A percentile compares a stretch with the other conserved stretches of the same genome.
Evolutionary conservation across 768 basidiomycete genomes (phyloP).

Genomic region (Boletus bicolor): DNA sequence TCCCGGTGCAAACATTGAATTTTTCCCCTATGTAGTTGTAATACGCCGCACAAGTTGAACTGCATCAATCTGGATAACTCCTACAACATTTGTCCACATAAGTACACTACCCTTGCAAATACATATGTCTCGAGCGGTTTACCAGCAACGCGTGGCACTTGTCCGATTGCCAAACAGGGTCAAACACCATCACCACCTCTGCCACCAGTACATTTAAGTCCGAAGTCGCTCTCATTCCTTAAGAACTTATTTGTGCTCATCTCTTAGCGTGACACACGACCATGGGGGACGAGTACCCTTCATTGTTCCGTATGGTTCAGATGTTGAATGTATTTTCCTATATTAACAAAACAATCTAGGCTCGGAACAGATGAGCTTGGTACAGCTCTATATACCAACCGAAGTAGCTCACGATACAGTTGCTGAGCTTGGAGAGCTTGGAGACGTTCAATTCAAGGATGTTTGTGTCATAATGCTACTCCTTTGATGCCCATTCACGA

Average conservation of each 20-base stretch:
- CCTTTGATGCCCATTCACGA: conserved; percentile 1
- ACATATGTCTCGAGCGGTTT: not conserved
- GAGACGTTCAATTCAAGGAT: conserved; percentile 97
- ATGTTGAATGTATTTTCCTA: not conserved
- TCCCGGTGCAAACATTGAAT: not conserved
- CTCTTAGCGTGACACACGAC: not conserved
- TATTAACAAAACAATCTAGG: conserved; percentile 43
- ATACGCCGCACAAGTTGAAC: not conserved
- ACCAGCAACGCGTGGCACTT: not conserved
- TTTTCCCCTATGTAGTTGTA: not conserved
- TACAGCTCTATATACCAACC: conserved; percentile 94
- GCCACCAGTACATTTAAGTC: not conserved
- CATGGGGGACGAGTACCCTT: conserved; percentile 82
- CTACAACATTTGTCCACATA: not conserved
- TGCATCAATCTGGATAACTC: not conserved
- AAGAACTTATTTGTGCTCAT: not conserved
- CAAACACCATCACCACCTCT: conserved; percentile 14
- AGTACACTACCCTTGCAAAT: not conserved
- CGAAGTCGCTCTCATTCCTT: not conserved
- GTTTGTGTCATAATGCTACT: conserved; percentile 44
- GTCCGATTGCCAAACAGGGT: conserved; percentile 17
- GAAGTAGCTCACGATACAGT: conserved; percentile 98
- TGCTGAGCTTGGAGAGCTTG: conserved; percentile 90
- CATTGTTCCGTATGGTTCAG: conserved; percentile 64
- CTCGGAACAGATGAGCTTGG: conserved; percentile 97